Conservation (phyloP, 2,329 filamentous ascomycete species). For the Fusarium denticulatum region DNA sequence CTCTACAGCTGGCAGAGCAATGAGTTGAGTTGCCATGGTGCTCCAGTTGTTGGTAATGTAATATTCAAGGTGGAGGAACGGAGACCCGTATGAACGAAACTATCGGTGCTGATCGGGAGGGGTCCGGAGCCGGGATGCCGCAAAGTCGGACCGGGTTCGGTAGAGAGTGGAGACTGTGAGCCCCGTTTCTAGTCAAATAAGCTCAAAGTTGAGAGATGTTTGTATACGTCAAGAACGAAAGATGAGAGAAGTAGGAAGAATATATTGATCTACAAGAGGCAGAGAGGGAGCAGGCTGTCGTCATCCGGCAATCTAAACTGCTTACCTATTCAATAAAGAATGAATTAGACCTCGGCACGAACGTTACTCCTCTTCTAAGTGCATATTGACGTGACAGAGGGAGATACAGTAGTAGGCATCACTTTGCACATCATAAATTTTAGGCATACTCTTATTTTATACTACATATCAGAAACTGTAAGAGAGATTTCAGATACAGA, state of each 20-base stretch:
- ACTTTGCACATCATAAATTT: neutral
- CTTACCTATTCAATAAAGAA: neutral
- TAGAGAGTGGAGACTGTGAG: conserved; percentile 12
- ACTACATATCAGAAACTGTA: neutral
- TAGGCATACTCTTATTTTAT: too few species aligned
- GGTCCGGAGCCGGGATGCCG: conserved; percentile 26
- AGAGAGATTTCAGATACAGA: neutral
- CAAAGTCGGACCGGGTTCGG: conserved; percentile 16
- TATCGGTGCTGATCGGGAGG: conserved; percentile 11
- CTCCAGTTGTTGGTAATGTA: neutral
- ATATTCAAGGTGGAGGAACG: neutral
- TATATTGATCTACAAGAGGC: neutral
- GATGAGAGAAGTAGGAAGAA: neutral
- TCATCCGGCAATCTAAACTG: conserved; percentile 16
- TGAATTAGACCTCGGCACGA: conserved; percentile 37
- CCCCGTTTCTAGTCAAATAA: neutral
- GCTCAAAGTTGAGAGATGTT: neutral
- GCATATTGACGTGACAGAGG: neutral
- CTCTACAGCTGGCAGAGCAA: conserved; percentile 76
- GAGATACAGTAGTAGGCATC: neutral
- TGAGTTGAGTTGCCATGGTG: conserved; percentile 69
- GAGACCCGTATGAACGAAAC: neutral
- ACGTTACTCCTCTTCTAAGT: conserved; percentile 7
- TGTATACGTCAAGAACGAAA: neutral
- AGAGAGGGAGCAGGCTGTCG: conserved; percentile 6